A percentile compares a stretch with the other conserved stretches of the same genome.
Conservation (phyloP, 768 basidiomycete genomes). For the Boletus speciosus region DNA sequence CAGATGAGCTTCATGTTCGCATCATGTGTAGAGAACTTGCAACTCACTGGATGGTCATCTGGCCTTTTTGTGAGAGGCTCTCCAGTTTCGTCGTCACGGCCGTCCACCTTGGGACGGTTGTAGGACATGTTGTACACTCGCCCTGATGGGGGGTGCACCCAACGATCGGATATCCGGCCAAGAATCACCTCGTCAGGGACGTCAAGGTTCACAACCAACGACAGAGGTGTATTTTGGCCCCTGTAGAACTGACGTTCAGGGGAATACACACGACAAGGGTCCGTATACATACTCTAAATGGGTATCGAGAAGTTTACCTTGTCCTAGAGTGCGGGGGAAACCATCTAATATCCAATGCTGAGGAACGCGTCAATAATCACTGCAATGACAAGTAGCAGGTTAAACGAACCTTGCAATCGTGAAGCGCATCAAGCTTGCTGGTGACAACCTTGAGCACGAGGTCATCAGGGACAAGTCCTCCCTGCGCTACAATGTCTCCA, state of each 20-base stretch:
- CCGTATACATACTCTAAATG: conserved; percentile 57
- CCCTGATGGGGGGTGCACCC: conserved; percentile 85
- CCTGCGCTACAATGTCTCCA: conserved; percentile 74
- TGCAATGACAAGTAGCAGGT: not conserved
- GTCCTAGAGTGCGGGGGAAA: conserved; percentile 85
- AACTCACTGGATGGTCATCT: conserved; percentile 82
- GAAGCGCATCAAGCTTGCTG: conserved; percentile 62
- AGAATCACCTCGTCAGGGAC: conserved; percentile 88
- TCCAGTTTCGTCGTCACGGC: conserved; percentile 82
- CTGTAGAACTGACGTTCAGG: conserved; percentile 34
- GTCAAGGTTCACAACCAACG: conserved; percentile 80
- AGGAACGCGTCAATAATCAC: not conserved
- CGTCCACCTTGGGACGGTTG: conserved; percentile 76
- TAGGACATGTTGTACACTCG: conserved; percentile 89
- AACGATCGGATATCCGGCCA: conserved; percentile 83
- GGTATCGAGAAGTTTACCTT: conserved; percentile 73
- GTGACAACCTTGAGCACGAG: conserved; percentile 76
- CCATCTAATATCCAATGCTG: conserved; percentile 93
- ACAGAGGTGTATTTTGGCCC: conserved; percentile 61
- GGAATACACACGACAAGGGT: not conserved
- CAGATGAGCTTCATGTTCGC: conserved; percentile 4
- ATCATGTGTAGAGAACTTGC: not conserved
- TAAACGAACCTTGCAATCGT: conserved; percentile 53
- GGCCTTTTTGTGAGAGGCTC: conserved; percentile 85
- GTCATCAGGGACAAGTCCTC: conserved; percentile 75